These are phyloP conservation scores for Coccomyxa sp. DNA, from an alignment of 139 green algal species.

Conservation along the genomic window DNA sequence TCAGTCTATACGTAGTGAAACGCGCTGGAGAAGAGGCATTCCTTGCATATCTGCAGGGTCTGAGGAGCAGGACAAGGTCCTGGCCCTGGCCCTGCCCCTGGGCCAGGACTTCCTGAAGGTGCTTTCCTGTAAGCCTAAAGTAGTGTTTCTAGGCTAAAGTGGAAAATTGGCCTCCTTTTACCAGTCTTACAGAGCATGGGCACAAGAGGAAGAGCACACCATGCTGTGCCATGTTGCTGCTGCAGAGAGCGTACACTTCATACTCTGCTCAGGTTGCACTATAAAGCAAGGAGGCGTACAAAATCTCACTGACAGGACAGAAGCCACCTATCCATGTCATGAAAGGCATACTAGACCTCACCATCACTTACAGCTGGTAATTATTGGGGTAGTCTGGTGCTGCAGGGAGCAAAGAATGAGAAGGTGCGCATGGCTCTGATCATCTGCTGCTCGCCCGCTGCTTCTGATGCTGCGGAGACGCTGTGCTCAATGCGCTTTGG, in stretches of 20 bases:
- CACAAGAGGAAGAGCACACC: not conserved
- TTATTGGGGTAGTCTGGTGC: not conserved
- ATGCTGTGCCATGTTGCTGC: not conserved
- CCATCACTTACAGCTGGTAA: not conserved
- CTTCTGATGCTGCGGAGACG: conserved; percentile 65
- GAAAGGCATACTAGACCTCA: not conserved
- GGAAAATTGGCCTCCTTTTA: not conserved
- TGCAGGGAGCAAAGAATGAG: conserved; percentile 69
- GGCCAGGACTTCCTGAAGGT: conserved; percentile 52
- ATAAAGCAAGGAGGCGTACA: not conserved
- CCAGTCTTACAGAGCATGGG: not conserved
- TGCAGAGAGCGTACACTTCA: too few species aligned
- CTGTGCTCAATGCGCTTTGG: conserved; percentile 72
- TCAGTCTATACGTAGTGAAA: too few species aligned
- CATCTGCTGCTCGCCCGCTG: conserved; percentile 69
- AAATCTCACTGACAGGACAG: not conserved
- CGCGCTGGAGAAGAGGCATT: too few species aligned
- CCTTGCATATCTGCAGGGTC: not conserved
- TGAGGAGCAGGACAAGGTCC: conserved; percentile 35
- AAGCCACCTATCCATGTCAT: not conserved
- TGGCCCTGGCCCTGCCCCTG: conserved; percentile 40
- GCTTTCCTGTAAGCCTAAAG: not conserved
- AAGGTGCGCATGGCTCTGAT: conserved; percentile 67
- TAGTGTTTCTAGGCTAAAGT: not conserved
- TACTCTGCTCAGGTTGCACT: too few species aligned